These are phyloP conservation scores for Ordospora colligata DNA, from an alignment of 371 early-diverging fungal species.

Conservation along the genomic window DNA sequence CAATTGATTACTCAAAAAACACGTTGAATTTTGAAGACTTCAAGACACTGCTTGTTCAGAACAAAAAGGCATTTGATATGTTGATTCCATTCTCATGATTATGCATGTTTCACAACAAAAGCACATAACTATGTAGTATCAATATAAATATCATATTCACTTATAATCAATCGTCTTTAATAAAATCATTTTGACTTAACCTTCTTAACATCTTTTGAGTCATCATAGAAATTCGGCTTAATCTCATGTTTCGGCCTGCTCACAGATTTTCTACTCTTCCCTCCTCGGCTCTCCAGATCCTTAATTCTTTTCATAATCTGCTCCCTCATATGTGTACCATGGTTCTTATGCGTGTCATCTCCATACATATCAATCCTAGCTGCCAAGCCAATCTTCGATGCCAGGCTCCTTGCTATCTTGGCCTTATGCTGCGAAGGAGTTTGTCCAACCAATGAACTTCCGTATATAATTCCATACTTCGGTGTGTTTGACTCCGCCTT, in stretches of 20 bases:
- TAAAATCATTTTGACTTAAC: constrained; percentile 6
- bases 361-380: constrained; percentile 82
- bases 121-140: background rate
- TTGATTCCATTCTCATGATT: constrained; percentile 24
- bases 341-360: background rate
- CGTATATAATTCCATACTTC: constrained; percentile 86
- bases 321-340: constrained; percentile 15
- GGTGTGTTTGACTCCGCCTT: constrained; percentile 85
- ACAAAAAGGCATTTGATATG: constrained; percentile 33
- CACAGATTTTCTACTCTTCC: background rate
- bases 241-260: constrained; percentile 22
- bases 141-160: background rate
- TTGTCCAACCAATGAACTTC: constrained; percentile 75
- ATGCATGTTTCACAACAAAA: background rate
- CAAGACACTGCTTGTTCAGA: constrained; percentile 25
- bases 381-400: constrained; percentile 78
- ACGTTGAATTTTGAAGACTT: constrained; percentile 58
- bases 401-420: constrained; percentile 77
- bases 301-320: constrained; percentile 22
- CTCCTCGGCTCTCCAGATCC: constrained; percentile 21
- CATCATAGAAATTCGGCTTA: constrained; percentile 7
- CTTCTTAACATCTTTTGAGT: constrained; percentile 16
- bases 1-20: constrained; percentile 38
- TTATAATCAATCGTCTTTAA: constrained; percentile 11
- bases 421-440: constrained; percentile 75